Evolutionary conservation across 305 asterid genomes (phyloP).

Genomic region (Solanum hybrid): DNA sequence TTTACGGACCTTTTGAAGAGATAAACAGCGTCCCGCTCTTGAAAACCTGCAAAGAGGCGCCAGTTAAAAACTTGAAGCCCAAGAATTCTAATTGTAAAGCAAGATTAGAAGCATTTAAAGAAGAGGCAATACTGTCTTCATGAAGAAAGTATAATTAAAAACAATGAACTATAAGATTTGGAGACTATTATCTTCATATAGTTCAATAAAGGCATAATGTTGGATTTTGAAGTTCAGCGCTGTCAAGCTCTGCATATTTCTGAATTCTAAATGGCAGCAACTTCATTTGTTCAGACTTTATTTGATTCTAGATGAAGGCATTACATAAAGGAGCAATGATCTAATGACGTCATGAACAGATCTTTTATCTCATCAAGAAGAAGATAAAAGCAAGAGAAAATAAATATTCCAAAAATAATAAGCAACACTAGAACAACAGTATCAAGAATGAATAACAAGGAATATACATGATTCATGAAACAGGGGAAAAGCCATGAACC

Average conservation of each 20-base stretch:
- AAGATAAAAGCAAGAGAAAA: neutral
- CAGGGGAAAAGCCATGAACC: neutral
- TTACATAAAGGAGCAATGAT: neutral
- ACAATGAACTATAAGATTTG: neutral
- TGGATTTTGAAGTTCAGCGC: neutral
- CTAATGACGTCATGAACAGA: neutral
- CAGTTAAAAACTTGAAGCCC: constrained; percentile 3
- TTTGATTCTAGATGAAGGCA: neutral
- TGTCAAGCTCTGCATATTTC: neutral
- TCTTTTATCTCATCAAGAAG: neutral
- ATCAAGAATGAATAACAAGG: neutral
- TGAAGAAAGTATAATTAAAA: neutral
- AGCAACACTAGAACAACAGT: neutral
- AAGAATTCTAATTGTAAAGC: neutral
- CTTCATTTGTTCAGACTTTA: neutral
- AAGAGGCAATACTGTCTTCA: neutral
- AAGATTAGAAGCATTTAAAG: neutral
- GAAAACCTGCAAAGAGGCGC: constrained; percentile 60
- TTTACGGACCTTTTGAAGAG: constrained; percentile 83
- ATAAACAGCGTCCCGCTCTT: constrained; percentile 95
- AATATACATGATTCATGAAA: neutral
- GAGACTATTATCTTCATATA: neutral
- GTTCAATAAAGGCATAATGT: neutral
- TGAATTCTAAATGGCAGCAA: neutral
- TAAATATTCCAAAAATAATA: neutral